Percentiles rank a stretch among this genome's conserved stretches.
These are phyloP conservation scores for Penicillium sp. DNA, from an alignment of 2,329 filamentous ascomycete species.

Conservation along the genomic window DNA sequence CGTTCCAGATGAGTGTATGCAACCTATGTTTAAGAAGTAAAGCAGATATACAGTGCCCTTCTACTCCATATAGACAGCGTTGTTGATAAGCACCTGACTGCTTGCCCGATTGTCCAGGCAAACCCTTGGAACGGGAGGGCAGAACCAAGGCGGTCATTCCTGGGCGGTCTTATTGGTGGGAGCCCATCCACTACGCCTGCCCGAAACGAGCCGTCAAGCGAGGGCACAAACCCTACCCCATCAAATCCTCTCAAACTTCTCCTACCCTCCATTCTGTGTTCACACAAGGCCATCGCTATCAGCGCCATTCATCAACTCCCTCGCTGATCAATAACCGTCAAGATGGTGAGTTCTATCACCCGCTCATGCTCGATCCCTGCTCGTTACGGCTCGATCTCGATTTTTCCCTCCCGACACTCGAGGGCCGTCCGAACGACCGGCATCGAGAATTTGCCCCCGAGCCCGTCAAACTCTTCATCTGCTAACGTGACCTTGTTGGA, in stretches of 20 bases:
- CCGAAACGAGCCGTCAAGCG: constrained; percentile 41
- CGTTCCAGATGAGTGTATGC: not conserved
- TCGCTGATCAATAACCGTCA: constrained; percentile 50
- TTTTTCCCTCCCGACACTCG: not conserved
- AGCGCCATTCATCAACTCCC: constrained; percentile 43
- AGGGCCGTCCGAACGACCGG: not conserved
- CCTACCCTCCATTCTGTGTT: constrained; percentile 37
- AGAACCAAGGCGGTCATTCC: constrained; percentile 3
- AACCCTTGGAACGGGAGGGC: constrained; percentile 9
- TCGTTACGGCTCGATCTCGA: constrained; percentile 16
- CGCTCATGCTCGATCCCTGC: constrained; percentile 19
- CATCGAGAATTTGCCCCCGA: not conserved
- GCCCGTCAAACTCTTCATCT: constrained; percentile 12
- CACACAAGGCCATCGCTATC: constrained; percentile 48
- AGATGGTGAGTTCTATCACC: constrained; percentile 43
- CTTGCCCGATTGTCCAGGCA: constrained; percentile 18
- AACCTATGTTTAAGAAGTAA: not conserved
- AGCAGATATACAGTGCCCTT: no score
- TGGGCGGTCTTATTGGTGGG: constrained; percentile 24
- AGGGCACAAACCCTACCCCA: constrained; percentile 44
- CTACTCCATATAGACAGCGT: not conserved
- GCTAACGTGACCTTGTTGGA: constrained; percentile 29
- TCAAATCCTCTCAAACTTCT: constrained; percentile 43
- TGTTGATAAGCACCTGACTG: constrained; percentile 20
- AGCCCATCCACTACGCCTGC: constrained; percentile 15